Evolutionary conservation across 1,139 yeast species (phyloP), one percentile per base, ranked within the genome.

Genomic region (Zygoascus meyerae): DNA sequence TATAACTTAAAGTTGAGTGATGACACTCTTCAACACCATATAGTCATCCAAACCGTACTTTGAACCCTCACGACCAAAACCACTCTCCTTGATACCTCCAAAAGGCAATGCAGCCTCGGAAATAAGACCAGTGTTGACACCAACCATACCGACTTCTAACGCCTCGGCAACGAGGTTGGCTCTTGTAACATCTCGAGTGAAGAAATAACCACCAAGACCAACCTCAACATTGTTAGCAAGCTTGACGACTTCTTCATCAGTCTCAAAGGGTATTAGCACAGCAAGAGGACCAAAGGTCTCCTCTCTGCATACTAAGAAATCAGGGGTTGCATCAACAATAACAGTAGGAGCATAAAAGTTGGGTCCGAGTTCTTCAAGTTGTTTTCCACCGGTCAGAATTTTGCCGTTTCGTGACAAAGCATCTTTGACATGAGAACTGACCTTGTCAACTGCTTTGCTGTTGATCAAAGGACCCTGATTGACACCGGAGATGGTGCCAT

Each of bases 241-340:
- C 29, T 65, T 66, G 33, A 89, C 65, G 10, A 81, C 96, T 60
- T 86, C 86, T 48, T 83, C 85, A 44, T 79, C 81, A 26, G 78
- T 66, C 12, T 72, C 69, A 64, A 87, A 70, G 57, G 61, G 63
- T 54, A 84, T 75, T 36, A 89, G 66, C 1, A 94, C 92, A 46
- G 92, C 94, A 40, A 89, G 72, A 4, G 97, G 97, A 10, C 96
- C 97, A 64, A 89, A 89, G 1, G 95, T 86, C 68, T 89, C 97
- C 57, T 86, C 94, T 30, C 68, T 60, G 49, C 79, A 71, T 21
- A 87, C 83, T 48, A 66, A 61, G 75, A 87, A 85, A 35, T 75
- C 75, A 6, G 72, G 67, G 44, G 86, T 77, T 34, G 85, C 89
- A 52, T 80, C 75, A 10, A 78, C 71, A 49, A 89, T 63, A 8